Base-by-base conservation (phyloP, 176 grass and related monocot species). In the Triticum timopheevii region DNA sequence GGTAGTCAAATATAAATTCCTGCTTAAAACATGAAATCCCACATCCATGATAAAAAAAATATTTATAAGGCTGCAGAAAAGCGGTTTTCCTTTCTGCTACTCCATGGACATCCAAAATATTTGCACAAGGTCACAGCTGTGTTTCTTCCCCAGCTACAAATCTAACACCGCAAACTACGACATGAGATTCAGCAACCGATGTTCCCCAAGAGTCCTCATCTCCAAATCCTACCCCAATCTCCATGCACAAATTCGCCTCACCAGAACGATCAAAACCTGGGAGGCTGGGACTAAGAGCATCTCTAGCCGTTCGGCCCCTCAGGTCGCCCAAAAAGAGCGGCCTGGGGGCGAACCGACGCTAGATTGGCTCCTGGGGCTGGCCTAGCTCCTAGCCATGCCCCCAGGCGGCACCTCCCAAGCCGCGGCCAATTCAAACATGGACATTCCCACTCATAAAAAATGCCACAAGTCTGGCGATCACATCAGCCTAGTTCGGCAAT, bases 161-260 rank as follows among this genome's bases (percentile, higher is more conserved):
- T 70, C 3, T 78, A 83, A 44, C 65, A 83, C 54, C 63, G 28
- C 2, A 36, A 31, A 22, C n/a, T 61, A 45, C 22, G 8, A 1
- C 72, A 78, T 25, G 52, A 56, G 79, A 86, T 86, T 86, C 42
- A 40, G 54, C 65, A 78, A 42, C 72, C 25, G 83, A 70, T 31
- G 39, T 10, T 31, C 77, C 83, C 25, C 30, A 47, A 47, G 25
- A 10, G 34, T 3, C 12, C 10, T 59, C 72, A 17, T 39, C 62
- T 71, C 65, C 80, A 82, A 90, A 86, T 90, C 89, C 65, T 79
- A 83, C 72, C 73, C 54, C 73, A 84, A 90, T 90, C 80, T 79
- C 65, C 72, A 63, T 54, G 65, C 30, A 65, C 56, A 22, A 73
- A 45, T 39, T 69, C 24, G 3, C 34, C 71, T 28, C 30, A 50